phyloP scores from a whole-genome alignment of 768 basidiomycete genomes.

The Aureoboletus auriporus region DNA sequence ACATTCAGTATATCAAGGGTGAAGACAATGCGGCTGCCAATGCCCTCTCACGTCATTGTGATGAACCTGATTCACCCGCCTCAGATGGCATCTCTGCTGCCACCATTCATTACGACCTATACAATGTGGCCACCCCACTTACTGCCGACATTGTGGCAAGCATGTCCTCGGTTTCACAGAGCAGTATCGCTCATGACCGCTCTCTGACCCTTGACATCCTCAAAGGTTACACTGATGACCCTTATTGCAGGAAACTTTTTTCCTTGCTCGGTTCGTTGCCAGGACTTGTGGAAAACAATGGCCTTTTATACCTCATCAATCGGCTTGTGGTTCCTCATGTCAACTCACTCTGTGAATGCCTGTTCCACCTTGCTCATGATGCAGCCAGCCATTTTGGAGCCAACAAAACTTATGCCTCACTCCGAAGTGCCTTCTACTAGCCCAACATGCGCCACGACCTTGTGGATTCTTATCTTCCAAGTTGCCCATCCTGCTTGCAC shows the following conservation, averaged over 20 bases:
- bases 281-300: not conserved
- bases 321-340: constrained; percentile 10
- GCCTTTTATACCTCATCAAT: constrained; percentile 5
- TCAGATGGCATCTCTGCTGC: too few relatives aligned
- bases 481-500: constrained; percentile 26
- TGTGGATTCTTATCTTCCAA: not conserved
- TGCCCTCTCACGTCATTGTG: constrained; percentile 28
- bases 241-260: constrained; percentile 5
- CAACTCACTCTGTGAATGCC: not conserved
- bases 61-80: not conserved
- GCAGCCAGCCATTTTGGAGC: constrained; percentile 32
- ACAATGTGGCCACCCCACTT: not conserved
- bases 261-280: not conserved
- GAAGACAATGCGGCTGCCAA: constrained; percentile 38
- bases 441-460: constrained; percentile 6
- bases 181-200: not conserved
- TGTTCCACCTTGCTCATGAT: constrained; percentile 31
- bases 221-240: constrained; percentile 5
- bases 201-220: not conserved
- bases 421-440: constrained; percentile 19
- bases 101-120: not conserved
- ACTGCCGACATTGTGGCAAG: not conserved
- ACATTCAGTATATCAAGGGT: constrained; percentile 36
- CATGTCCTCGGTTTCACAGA: not conserved
- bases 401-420: constrained; percentile 16